Base-by-base conservation (phyloP, 306 rosid species). In the Cucurbita ficifolia region DNA sequence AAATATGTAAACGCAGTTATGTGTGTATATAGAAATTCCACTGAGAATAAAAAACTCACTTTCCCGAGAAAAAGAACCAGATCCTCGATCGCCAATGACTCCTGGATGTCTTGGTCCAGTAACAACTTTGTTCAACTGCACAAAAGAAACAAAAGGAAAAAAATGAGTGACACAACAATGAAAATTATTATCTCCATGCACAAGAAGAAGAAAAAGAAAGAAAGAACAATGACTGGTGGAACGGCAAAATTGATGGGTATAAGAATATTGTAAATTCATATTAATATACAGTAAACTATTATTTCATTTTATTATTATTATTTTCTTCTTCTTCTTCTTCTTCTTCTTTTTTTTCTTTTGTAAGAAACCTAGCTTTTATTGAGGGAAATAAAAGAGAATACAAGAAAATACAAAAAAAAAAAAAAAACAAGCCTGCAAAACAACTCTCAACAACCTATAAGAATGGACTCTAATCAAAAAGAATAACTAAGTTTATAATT, bases 81-180 rank as follows among this genome's bases (percentile, higher is more conserved):
- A 93, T 82, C 98, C 98, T 42, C 98, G 86, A 16, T 93, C 98
- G 61, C 98, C 98, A 67, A 93, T 93, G 76, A 93, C 92, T 63
- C 98, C 98, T 8, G 94, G 84, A 58, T 81, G 89, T 78, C 86
- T 93, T 62, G 98, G 98, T 74, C 98, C 98, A n/a, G 90, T 88
- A 19, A 93, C 98, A 53, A 68, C 83, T 84, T 90, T 93, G 96
- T 93, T 88, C 88, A 93, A 82, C 98, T 93, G 87, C 24, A 10
- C 8, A 51, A 79, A 50, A 72, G 76, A 78, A 79, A 24, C 29
- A 24, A 24, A 24, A 24, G 29, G 29, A 53, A 51, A 16, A 10
- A 35, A 33, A 17, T 16, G 59, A 70, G 59, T 0, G n/a, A 70
- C 35, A 9, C 33, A 16, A 69, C 53, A 70, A 33, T 50, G 38